Evolutionary conservation across 108 stramenopile species (phyloP).

Genomic region (Pseudonitzschia multistriata): DNA sequence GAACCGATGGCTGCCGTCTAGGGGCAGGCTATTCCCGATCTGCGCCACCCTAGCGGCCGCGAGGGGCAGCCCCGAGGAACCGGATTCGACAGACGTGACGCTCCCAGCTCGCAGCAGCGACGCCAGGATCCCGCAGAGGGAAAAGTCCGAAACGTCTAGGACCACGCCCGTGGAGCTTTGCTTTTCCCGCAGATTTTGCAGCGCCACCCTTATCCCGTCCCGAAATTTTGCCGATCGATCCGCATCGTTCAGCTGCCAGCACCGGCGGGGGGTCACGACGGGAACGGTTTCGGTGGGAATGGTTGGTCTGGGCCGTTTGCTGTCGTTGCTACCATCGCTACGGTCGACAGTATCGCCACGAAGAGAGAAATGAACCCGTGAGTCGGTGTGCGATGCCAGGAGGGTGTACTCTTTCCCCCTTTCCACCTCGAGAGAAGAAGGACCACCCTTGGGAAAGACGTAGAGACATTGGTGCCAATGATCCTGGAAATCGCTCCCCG

Average conservation of each 20-base stretch:
- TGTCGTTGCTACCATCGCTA: not conserved
- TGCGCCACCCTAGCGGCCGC: conserved; percentile 68
- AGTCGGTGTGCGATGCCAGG: conserved; percentile 51
- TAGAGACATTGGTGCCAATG: conserved; percentile 85
- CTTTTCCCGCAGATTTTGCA: conserved; percentile 35
- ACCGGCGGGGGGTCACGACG: conserved; percentile 46
- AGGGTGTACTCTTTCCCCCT: conserved; percentile 40
- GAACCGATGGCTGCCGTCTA: conserved; percentile 5
- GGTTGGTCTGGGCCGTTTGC: conserved; percentile 9
- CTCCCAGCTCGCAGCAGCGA: conserved; percentile 47
- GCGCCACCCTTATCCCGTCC: conserved; percentile 40
- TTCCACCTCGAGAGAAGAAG: conserved; percentile 10
- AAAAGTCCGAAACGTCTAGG: conserved; percentile 78
- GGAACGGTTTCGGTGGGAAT: not conserved
- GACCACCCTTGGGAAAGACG: conserved; percentile 40
- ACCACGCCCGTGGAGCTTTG: conserved; percentile 28
- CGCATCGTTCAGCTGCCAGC: conserved; percentile 67
- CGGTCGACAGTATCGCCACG: not conserved
- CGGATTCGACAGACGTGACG: conserved; percentile 69
- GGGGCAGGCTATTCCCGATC: conserved; percentile 44
- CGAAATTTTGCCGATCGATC: conserved; percentile 33
- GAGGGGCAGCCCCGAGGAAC: conserved; percentile 37
- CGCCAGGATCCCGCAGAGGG: conserved; percentile 74
- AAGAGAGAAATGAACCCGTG: conserved; percentile 42
- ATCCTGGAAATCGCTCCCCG: conserved; percentile 66